Base-by-base conservation (phyloP, 768 basidiomycete genomes). In the Sarcodon aspratus region DNA sequence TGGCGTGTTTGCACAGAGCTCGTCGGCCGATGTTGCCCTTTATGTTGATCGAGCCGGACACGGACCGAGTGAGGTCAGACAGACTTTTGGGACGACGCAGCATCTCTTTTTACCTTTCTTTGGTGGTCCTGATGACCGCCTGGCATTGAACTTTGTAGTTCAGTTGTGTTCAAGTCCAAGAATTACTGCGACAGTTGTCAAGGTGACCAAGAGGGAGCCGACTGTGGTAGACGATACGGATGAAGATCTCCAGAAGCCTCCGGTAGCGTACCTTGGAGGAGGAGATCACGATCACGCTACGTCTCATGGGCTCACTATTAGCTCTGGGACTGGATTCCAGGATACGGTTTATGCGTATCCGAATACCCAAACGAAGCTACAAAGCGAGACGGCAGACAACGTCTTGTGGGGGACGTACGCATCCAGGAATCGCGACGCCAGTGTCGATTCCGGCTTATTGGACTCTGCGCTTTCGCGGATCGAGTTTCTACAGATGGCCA, bases 61-160 rank as follows among this genome's bases (percentile, higher is more conserved):
- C 47, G 56, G 66, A 46, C 57, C 64, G 7, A 55, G 46, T 51
- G 53, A 56, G 44, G 43, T n/a, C 1, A 46, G 58, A 33, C 54
- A 58, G 0, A 51, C 54, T 38, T 62, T 62, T 43, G 66, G 65
- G 36, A 62, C 57, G 40, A 51, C 50, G 8, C 74, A 80, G 57
- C 86, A 90, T 59, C 55, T 97, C 11, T 86, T 91, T 65, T 58
- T 96, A 10, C 87, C 91, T 0, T 97, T 97, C 75, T 87, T 91
- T 61, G 95, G 95, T 18, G 95, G 95, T 0, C 85, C 91, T 0
- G 95, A 98, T 62, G 94, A 96, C 60, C 74, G 95, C 3, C 71
- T 92, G 13, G 89, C 91, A 0, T 67, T 98, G 34, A 79, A 85
- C 32, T 80, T 97, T 55, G 84, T 88, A 18, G 75, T 85, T 11